These are phyloP conservation scores for Botryobasidium botryosum DNA, from an alignment of 768 basidiomycete species.

Conservation along the genomic window DNA sequence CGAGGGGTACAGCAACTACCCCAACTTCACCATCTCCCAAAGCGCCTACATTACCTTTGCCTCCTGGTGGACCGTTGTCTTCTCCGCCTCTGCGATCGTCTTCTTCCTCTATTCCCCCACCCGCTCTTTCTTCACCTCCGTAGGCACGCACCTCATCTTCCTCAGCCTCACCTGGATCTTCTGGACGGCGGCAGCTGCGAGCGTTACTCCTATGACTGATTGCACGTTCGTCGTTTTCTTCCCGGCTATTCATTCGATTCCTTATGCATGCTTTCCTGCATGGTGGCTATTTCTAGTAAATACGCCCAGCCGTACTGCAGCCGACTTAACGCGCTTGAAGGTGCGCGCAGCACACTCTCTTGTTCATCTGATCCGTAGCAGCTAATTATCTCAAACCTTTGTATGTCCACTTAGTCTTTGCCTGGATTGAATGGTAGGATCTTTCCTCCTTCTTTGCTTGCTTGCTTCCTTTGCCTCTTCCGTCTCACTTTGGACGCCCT, in stretches of 20 bases:
- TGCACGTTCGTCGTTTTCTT: constrained; percentile 43
- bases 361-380: neutral
- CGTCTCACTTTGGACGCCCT: too few relatives aligned
- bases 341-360: neutral
- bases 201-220: constrained; percentile 55
- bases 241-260: neutral
- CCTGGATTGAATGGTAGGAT: constrained; percentile 52
- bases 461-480: too few relatives aligned
- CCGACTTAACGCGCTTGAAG: constrained; percentile 55
- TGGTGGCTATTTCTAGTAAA: constrained; percentile 26
- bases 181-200: constrained; percentile 59
- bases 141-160: constrained; percentile 44
- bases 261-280: constrained; percentile 10
- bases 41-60: constrained; percentile 53
- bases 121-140: constrained; percentile 39
- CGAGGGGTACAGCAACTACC: constrained; percentile 37
- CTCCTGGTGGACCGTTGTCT: constrained; percentile 52
- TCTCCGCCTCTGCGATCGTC: constrained; percentile 33
- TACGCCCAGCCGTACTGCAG: constrained; percentile 44
- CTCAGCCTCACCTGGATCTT: constrained; percentile 56
- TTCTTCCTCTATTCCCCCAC: constrained; percentile 33
- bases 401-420: too few relatives aligned
- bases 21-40: constrained; percentile 32
- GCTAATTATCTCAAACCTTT: neutral
- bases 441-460: neutral